Conservation (phyloP, 441 rosid genomes). For the Gossypium davidsonii region DNA sequence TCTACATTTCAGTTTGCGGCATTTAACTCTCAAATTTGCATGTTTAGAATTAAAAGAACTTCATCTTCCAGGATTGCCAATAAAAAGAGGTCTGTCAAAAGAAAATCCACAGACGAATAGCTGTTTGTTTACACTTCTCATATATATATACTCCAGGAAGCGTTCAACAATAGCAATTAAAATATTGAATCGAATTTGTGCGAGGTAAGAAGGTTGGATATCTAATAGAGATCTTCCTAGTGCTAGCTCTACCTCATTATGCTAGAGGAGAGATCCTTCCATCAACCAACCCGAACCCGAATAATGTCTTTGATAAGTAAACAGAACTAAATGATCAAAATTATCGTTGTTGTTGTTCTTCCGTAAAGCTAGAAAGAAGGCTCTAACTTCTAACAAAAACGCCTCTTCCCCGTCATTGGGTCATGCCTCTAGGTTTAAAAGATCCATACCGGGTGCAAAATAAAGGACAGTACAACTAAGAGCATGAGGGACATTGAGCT, state of each 20-base stretch:
- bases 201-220: neutral
- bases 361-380: slow-evolving; percentile 15
- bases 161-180: neutral
- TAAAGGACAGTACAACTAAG: slow-evolving; percentile 15
- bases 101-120: neutral
- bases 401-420: slow-evolving; percentile 14
- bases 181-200: slow-evolving; percentile 12
- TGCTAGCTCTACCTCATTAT: neutral
- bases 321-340: neutral
- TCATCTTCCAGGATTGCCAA: neutral
- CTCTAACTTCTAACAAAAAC: slow-evolving; percentile 31
- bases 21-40: neutral
- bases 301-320: neutral
- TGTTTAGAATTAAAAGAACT: neutral
- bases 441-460: slow-evolving; percentile 10
- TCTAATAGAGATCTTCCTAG: neutral
- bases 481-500: slow-evolving; percentile 16
- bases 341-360: neutral
- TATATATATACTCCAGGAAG: neutral
- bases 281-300: slow-evolving; percentile 1
- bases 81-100: neutral
- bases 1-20: neutral
- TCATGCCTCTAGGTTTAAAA: slow-evolving; percentile 3
- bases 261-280: neutral
- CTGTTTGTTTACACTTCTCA: neutral